A percentile compares a stretch with the other conserved stretches of the same genome.
These are phyloP conservation scores for Globisporangium viniferum DNA, from an alignment of 352 stramenopile genomes.

Conservation along the genomic window DNA sequence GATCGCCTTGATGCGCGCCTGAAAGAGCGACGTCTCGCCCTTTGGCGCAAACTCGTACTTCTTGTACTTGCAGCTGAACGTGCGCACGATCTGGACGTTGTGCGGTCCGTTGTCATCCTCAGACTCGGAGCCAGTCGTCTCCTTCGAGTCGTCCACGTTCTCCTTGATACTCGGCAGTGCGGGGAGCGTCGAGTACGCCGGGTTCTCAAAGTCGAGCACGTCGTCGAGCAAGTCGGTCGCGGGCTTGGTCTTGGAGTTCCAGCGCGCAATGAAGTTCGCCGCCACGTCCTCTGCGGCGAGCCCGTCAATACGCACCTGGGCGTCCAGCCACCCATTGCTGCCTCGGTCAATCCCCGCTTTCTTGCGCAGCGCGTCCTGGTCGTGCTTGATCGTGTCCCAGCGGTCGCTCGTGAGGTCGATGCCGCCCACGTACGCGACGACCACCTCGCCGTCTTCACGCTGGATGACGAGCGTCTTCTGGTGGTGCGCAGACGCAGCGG, in stretches of 20 bases:
- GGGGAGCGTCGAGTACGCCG: constrained; percentile 14
- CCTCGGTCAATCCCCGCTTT: constrained; percentile 21
- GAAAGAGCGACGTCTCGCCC: constrained; percentile 48
- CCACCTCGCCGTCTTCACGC: not conserved
- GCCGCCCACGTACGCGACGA: constrained; percentile 45
- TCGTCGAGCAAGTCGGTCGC: constrained; percentile 25
- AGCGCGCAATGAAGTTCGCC: constrained; percentile 50
- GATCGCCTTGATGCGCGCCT: constrained; percentile 49
- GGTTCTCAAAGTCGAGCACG: constrained; percentile 48
- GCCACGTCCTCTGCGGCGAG: constrained; percentile 47
- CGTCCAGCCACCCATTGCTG: constrained; percentile 58
- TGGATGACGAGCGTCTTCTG: constrained; percentile 37
- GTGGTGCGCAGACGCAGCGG: constrained; percentile 34
- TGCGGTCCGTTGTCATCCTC: constrained; percentile 14
- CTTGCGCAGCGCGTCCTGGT: constrained; percentile 37
- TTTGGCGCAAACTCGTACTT: constrained; percentile 51
- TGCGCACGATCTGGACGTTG: constrained; percentile 55
- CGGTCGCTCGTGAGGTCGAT: constrained; percentile 54
- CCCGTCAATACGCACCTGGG: constrained; percentile 37
- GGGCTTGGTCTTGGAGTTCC: constrained; percentile 40
- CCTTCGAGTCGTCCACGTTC: constrained; percentile 18
- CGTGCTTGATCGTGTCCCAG: constrained; percentile 57
- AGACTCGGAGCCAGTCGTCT: constrained; percentile 7
- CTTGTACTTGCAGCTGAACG: constrained; percentile 51
- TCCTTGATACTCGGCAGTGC: constrained; percentile 17